phyloP scores from a whole-genome alignment of 2,329 filamentous ascomycete genomes.

The Chrysoporthe cubensis region DNA sequence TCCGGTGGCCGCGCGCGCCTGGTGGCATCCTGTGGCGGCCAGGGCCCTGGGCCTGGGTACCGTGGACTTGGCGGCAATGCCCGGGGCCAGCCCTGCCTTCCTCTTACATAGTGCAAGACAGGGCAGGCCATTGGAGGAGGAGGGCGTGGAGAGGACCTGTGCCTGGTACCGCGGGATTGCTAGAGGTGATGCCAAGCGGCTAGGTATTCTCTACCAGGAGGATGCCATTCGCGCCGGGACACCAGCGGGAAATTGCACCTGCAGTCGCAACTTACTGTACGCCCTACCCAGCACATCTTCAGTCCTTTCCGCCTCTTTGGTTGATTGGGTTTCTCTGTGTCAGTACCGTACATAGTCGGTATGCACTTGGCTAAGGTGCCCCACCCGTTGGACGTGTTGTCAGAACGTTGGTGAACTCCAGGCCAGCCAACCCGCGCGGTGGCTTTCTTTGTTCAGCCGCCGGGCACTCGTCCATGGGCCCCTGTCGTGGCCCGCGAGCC shows the following conservation, averaged over 20 bases:
- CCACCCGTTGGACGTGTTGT: not conserved
- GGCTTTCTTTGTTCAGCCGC: not conserved
- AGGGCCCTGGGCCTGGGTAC: not conserved
- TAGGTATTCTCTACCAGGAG: constrained; percentile 4
- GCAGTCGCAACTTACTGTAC: not conserved
- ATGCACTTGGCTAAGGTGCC: not conserved
- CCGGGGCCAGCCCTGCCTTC: constrained; percentile 12
- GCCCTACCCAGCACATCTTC: not conserved
- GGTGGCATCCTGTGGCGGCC: not conserved
- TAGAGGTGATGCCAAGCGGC: constrained; percentile 10
- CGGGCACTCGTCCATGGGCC: not conserved
- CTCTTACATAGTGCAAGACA: not conserved
- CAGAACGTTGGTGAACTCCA: not conserved
- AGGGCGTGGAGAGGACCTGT: not conserved
- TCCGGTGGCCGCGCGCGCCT: not conserved
- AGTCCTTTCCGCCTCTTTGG: not conserved
- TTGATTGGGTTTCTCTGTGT: constrained; percentile 3
- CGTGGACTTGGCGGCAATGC: not conserved
- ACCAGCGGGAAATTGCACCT: constrained; percentile 4
- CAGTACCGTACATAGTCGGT: not conserved
- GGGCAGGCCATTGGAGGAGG: not conserved
- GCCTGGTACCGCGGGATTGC: not conserved
- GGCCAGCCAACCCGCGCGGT: not conserved
- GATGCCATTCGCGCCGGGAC: constrained; percentile 4
- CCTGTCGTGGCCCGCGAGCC: not conserved